Evolutionary conservation across 169 alveolate genomes (phyloP).

Genomic region (Hammondia hammondi): DNA sequence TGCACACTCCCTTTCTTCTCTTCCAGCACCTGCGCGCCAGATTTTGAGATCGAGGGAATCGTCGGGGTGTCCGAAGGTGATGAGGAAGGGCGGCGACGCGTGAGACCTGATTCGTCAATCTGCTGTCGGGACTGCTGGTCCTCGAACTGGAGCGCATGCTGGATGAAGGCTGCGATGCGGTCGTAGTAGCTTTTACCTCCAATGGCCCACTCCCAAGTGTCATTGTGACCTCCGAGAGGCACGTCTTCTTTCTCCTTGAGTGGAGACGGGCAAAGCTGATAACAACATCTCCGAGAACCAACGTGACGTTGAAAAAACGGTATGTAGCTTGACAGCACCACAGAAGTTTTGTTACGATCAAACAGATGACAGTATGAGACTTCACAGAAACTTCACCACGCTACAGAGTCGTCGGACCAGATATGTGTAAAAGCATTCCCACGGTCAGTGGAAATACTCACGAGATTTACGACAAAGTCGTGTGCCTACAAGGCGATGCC

Average conservation of each 20-base stretch:
- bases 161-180: not conserved
- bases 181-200: constrained; percentile 63
- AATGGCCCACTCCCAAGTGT: constrained; percentile 60
- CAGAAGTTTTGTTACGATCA: too few relatives aligned
- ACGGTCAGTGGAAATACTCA: too few relatives aligned
- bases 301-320: too few relatives aligned
- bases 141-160: not conserved
- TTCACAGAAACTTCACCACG: too few relatives aligned
- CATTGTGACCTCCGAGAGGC: constrained; percentile 65
- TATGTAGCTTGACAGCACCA: too few relatives aligned
- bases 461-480: too few relatives aligned
- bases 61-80: not conserved
- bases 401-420: too few relatives aligned
- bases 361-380: too few relatives aligned
- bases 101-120: not conserved
- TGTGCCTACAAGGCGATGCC: too few relatives aligned
- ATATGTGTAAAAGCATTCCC: too few relatives aligned
- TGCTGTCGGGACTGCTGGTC: not conserved
- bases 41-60: not conserved
- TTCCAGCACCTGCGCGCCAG: not conserved
- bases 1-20: not conserved
- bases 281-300: too few relatives aligned
- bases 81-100: not conserved
- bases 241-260: constrained; percentile 61
- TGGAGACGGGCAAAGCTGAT: constrained; percentile 59